Percentiles rank a stretch among this genome's conserved stretches.
These are phyloP conservation scores for Scolecobasidium constrictum DNA, from an alignment of 2,329 filamentous ascomycete genomes.

Conservation along the genomic window DNA sequence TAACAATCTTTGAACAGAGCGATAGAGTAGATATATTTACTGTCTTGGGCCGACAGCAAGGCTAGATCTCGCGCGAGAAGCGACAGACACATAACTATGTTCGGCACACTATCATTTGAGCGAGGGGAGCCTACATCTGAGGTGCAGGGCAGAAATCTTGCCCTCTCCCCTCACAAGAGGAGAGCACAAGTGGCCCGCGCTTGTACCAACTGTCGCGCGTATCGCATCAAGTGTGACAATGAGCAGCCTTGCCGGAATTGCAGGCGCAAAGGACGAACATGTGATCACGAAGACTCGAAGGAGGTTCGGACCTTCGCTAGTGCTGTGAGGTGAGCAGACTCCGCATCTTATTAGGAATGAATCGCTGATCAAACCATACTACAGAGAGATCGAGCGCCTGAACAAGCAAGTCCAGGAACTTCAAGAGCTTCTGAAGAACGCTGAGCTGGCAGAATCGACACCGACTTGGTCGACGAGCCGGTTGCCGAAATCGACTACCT, in stretches of 20 bases:
- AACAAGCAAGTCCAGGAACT: constrained; percentile 23
- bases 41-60: no score
- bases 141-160: neutral
- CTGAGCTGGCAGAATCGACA: no score
- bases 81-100: no score
- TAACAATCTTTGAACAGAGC: no score
- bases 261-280: constrained; percentile 23
- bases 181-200: constrained; percentile 23
- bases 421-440: constrained; percentile 21
- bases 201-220: constrained; percentile 31
- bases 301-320: neutral
- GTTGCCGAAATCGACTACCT: no score
- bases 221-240: constrained; percentile 33
- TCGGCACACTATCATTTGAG: constrained; percentile 1
- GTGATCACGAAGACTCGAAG: constrained; percentile 19
- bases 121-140: neutral
- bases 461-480: no score
- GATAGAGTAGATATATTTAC: no score
- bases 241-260: constrained; percentile 31
- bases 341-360: no score
- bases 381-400: constrained; percentile 28
- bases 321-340: no score
- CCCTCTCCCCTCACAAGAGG: constrained; percentile 12
- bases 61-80: no score
- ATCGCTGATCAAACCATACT: no score